Percentiles rank a stretch among this genome's conserved stretches.
These are phyloP conservation scores for Cornus suecica DNA, from an alignment of 148 eudicot species.

Conservation along the genomic window DNA sequence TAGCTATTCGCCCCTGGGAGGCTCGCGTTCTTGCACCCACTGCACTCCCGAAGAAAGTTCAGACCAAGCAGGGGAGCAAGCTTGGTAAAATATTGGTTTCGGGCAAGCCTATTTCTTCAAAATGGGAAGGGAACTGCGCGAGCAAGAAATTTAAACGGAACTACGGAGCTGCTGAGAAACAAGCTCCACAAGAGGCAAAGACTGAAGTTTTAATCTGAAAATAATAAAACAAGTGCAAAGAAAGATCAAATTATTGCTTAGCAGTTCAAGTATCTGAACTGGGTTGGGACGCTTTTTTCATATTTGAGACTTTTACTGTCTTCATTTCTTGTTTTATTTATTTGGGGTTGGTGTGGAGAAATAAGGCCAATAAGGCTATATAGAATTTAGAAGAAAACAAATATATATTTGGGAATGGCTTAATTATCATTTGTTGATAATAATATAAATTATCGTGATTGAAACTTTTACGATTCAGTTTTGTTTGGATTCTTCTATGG, in stretches of 20 bases:
- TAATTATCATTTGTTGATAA: not conserved
- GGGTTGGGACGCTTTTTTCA: not conserved
- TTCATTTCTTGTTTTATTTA: not conserved
- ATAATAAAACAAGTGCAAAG: not conserved
- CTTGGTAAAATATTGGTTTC: not conserved
- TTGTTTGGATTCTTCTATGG: not conserved
- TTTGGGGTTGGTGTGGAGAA: not conserved
- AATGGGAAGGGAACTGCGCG: not conserved
- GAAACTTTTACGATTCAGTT: not conserved
- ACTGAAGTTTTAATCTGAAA: not conserved
- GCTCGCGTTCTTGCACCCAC: not conserved
- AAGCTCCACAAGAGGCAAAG: not conserved
- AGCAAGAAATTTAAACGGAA: not conserved
- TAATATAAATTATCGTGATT: not conserved
- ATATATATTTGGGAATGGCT: conserved; percentile 1
- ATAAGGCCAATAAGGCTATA: not conserved
- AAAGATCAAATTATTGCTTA: not conserved
- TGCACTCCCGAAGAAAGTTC: not conserved
- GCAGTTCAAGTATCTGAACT: not conserved
- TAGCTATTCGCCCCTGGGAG: conserved; percentile 31
- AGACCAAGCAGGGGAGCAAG: not conserved
- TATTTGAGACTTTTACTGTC: not conserved
- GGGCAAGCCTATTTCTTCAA: not conserved
- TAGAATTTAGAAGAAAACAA: not conserved
- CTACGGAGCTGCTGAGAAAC: not conserved